phyloP scores from a whole-genome alignment of 2,329 filamentous ascomycete genomes.

The Falciphora oryzae region DNA sequence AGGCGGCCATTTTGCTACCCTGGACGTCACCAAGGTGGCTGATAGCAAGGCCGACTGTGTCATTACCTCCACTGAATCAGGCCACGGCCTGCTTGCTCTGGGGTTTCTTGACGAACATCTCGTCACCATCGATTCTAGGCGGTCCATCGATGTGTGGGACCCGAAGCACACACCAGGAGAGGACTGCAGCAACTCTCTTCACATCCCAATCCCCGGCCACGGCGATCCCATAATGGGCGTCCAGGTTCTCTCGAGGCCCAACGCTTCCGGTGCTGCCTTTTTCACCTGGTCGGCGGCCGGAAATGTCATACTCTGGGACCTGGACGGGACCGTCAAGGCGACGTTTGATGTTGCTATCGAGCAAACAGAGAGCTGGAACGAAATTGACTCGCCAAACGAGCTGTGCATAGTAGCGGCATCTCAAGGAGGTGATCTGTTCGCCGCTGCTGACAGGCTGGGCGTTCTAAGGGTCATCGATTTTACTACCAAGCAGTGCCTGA shows the following conservation, averaged over 20 bases:
- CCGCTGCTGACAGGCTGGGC: conserved; percentile 85
- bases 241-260: conserved; percentile 54
- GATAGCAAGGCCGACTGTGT: conserved; percentile 34
- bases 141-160: conserved; percentile 66
- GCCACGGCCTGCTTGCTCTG: conserved; percentile 55
- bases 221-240: conserved; percentile 69
- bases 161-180: conserved; percentile 34
- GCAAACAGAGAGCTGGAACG: conserved; percentile 42
- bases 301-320: conserved; percentile 74
- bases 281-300: conserved; percentile 86
- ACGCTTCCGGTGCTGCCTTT: conserved; percentile 63
- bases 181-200: conserved; percentile 21
- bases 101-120: conserved; percentile 62
- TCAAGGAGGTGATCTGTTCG: conserved; percentile 57
- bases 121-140: conserved; percentile 69
- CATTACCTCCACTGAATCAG: conserved; percentile 30
- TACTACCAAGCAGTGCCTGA: conserved; percentile 52
- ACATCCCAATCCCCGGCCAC: conserved; percentile 55
- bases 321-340: conserved; percentile 61
- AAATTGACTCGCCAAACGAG: conserved; percentile 51
- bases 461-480: conserved; percentile 66
- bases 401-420: conserved; percentile 56
- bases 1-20: conserved; percentile 50
- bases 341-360: conserved; percentile 66
- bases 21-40: conserved; percentile 46